A percentile compares a stretch with the other conserved stretches of the same genome.
These are phyloP conservation scores for Patellifolia procumbens DNA, from an alignment of 179 eudicot species.

Conservation along the genomic window DNA sequence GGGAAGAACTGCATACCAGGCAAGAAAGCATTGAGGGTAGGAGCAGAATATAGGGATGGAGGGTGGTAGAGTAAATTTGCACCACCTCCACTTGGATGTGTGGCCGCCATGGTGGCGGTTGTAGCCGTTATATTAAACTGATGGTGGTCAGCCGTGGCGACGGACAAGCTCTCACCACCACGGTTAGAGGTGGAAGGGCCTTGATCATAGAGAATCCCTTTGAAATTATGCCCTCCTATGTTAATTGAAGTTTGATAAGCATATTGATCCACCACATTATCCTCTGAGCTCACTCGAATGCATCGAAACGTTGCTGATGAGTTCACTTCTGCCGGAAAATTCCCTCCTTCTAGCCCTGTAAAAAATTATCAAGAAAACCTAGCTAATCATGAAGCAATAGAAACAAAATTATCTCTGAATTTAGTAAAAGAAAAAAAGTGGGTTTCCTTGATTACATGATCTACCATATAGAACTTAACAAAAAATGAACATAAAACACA, in stretches of 20 bases:
- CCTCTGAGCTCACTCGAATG: conserved; percentile 60
- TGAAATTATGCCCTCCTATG: conserved; percentile 73
- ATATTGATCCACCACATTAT: conserved; percentile 63
- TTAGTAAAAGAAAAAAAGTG: background rate
- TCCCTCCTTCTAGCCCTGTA: conserved; percentile 40
- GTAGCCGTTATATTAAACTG: conserved; percentile 15
- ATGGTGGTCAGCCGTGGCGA: conserved; percentile 31
- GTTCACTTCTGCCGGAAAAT: conserved; percentile 59
- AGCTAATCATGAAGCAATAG: background rate
- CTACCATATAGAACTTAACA: background rate
- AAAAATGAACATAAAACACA: background rate
- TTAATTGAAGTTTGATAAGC: conserved; percentile 69
- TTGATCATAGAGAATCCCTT: conserved; percentile 77
- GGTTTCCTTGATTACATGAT: background rate
- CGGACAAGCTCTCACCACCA: conserved; percentile 37
- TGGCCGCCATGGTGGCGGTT: conserved; percentile 19
- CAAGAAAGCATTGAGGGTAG: conserved; percentile 41
- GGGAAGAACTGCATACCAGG: conserved; percentile 59
- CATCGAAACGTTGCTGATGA: conserved; percentile 60
- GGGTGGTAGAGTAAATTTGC: conserved; percentile 34
- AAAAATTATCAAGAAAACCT: background rate
- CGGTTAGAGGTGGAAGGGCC: conserved; percentile 31
- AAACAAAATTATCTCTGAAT: background rate
- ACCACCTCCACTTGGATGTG: conserved; percentile 19
- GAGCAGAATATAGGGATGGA: conserved; percentile 32